phyloP scores from a whole-genome alignment of 2,329 filamentous ascomycete genomes.

The Venturiaceae sp. region DNA sequence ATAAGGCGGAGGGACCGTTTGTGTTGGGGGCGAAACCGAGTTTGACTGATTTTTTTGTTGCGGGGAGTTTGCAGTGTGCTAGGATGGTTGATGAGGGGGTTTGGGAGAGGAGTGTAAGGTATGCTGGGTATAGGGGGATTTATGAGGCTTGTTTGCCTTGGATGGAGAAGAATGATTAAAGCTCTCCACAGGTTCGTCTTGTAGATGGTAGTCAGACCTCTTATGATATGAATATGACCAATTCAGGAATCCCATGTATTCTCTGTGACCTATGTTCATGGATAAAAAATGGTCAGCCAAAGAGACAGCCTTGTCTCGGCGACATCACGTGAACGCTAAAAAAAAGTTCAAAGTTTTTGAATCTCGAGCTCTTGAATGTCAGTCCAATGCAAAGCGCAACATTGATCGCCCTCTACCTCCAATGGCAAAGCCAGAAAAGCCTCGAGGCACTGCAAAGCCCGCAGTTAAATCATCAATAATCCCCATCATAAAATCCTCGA shows the following conservation, averaged over 20 bases:
- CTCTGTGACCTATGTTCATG: too few relatives aligned
- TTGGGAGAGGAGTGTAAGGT: conserved; percentile 13
- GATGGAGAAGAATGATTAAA: conserved; percentile 9
- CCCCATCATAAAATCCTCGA: neutral
- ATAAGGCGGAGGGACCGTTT: conserved; percentile 28
- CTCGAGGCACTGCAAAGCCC: neutral
- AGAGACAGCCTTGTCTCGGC: too few relatives aligned
- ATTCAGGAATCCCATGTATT: too few relatives aligned
- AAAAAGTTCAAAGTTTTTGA: too few relatives aligned
- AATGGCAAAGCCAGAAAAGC: neutral
- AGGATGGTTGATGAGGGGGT: conserved; percentile 14
- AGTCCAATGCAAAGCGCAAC: too few relatives aligned
- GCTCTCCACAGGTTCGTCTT: too few relatives aligned
- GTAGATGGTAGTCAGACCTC: too few relatives aligned
- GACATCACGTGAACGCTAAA: too few relatives aligned
- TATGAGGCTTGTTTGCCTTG: conserved; percentile 10
- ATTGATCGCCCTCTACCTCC: too few relatives aligned
- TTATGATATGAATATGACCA: too few relatives aligned
- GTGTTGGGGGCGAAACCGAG: conserved; percentile 26
- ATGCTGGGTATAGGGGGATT: conserved; percentile 15
- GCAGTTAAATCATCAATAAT: neutral
- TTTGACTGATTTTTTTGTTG: conserved; percentile 30
- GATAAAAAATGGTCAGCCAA: too few relatives aligned
- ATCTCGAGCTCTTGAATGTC: too few relatives aligned
- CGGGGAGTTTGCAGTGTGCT: conserved; percentile 24